A percentile compares a stretch with the other conserved stretches of the same genome.
Evolutionary conservation across 2,329 filamentous ascomycete genomes (phyloP).

Genomic region (Passalora sequoiae): DNA sequence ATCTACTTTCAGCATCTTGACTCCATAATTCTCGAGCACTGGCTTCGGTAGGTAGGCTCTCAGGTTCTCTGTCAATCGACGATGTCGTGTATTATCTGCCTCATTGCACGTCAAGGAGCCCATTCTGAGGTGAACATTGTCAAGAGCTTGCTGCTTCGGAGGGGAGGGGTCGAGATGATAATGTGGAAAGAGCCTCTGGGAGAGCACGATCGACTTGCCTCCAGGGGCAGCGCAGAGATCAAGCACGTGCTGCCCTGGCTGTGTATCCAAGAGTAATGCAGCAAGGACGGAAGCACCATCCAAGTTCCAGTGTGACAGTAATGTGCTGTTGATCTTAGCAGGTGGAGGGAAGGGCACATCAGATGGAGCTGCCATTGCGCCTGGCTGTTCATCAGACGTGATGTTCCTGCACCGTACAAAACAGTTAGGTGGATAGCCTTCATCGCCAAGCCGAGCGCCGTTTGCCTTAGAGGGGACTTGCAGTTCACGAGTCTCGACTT

Average conservation of each 20-base stretch:
- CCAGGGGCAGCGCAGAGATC: slow-evolving; percentile 41
- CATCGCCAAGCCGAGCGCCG: neutral
- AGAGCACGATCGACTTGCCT: slow-evolving; percentile 34
- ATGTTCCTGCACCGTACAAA: slow-evolving; percentile 11
- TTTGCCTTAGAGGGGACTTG: slow-evolving; percentile 4
- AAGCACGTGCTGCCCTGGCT: slow-evolving; percentile 36
- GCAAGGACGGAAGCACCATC: slow-evolving; percentile 34
- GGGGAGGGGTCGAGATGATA: slow-evolving; percentile 15
- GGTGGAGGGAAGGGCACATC: slow-evolving; percentile 23
- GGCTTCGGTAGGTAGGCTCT: slow-evolving; percentile 22
- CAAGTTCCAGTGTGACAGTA: slow-evolving; percentile 31
- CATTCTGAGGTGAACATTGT: slow-evolving; percentile 6
- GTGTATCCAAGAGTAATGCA: slow-evolving; percentile 33
- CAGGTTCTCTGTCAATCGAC: slow-evolving; percentile 30
- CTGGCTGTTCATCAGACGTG: neutral
- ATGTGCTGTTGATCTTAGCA: slow-evolving; percentile 5
- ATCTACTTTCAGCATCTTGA: slow-evolving; percentile 26
- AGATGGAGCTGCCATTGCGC: neutral
- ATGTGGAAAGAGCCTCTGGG: slow-evolving; percentile 31
- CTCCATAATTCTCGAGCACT: slow-evolving; percentile 15
- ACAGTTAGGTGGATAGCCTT: slow-evolving; percentile 5
- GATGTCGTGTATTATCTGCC: slow-evolving; percentile 31
- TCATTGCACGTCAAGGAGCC: slow-evolving; percentile 39
- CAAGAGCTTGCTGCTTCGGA: slow-evolving; percentile 14
- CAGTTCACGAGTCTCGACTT: slow-evolving; percentile 10